Percentiles rank a stretch among this genome's conserved stretches.
phyloP scores from a whole-genome alignment of 306 rosid species.

The Begonia masoniana region DNA sequence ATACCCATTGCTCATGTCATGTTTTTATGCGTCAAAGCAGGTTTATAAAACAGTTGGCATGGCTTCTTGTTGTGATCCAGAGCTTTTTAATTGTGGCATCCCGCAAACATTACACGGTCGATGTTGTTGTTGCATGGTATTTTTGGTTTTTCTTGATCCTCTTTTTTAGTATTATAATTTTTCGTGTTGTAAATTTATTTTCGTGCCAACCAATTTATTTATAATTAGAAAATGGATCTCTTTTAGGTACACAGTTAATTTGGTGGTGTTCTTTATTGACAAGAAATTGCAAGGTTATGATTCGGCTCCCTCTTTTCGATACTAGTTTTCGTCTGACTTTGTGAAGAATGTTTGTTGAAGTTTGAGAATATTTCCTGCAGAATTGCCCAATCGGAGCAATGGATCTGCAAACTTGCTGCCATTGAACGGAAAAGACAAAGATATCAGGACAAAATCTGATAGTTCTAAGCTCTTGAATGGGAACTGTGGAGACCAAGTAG shows the following conservation, averaged over 20 bases:
- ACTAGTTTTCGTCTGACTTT: background rate
- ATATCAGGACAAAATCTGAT: conserved; percentile 71
- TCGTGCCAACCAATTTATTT: background rate
- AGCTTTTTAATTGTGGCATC: conserved; percentile 90
- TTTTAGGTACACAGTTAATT: conserved; percentile 90
- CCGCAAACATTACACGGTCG: conserved; percentile 97
- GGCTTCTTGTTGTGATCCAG: conserved; percentile 79
- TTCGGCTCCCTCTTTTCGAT: background rate
- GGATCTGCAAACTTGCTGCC: conserved; percentile 56
- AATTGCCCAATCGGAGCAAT: conserved; percentile 71
- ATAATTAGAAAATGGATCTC: conserved; percentile 4
- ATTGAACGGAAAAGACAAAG: conserved; percentile 62
- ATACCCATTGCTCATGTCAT: too few species aligned
- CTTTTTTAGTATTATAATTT: too few species aligned
- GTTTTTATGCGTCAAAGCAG: conserved; percentile 20
- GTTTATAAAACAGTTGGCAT: conserved; percentile 64
- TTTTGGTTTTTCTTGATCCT: background rate
- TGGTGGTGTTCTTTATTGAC: conserved; percentile 83
- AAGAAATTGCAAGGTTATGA: conserved; percentile 72
- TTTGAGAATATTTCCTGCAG: conserved; percentile 23
- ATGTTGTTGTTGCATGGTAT: conserved; percentile 96
- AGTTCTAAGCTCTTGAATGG: conserved; percentile 86
- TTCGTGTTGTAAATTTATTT: too few species aligned
- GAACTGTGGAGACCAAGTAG: conserved; percentile 66
- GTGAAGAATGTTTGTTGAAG: background rate